These are phyloP conservation scores for Marchantia paleacea DNA, from an alignment of 225 moss, liverwort and hornwort species.

Conservation along the genomic window DNA sequence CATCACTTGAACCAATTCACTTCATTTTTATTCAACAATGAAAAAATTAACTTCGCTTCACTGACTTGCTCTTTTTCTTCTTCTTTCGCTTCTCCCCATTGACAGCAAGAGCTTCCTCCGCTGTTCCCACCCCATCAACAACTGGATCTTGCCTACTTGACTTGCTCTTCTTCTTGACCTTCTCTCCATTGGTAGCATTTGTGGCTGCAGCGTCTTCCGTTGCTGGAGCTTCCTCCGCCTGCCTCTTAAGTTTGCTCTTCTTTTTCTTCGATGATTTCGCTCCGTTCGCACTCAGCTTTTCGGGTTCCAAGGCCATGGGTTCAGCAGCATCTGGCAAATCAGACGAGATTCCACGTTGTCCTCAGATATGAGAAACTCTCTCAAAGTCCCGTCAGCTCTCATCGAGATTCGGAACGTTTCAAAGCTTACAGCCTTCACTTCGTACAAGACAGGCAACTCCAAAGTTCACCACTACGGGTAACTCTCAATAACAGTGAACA, in stretches of 20 bases:
- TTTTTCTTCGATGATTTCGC: background rate
- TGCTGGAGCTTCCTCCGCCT: background rate
- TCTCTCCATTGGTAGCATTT: background rate
- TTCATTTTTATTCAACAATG: too few relatives aligned
- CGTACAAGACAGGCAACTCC: background rate
- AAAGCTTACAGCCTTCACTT: too few relatives aligned
- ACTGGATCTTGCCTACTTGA: background rate
- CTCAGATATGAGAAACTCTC: background rate
- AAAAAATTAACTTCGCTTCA: too few relatives aligned
- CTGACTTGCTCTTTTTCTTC: background rate
- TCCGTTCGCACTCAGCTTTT: background rate
- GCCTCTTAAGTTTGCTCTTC: constrained; percentile 2
- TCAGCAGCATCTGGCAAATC: background rate
- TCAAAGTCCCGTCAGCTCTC: background rate
- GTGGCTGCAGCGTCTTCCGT: background rate
- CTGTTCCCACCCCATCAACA: background rate
- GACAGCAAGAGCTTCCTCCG: background rate
- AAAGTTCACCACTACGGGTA: background rate
- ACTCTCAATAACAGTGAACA: background rate
- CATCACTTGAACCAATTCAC: too few relatives aligned
- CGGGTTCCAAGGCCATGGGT: background rate
- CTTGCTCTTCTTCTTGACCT: constrained; percentile 22
- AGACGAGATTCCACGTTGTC: background rate
- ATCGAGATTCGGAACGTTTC: background rate
- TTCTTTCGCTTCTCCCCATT: background rate